A percentile compares a stretch with the other conserved stretches of the same genome.
phyloP scores from a whole-genome alignment of 2,329 filamentous ascomycete species.

The Colletotrichum sidae region DNA sequence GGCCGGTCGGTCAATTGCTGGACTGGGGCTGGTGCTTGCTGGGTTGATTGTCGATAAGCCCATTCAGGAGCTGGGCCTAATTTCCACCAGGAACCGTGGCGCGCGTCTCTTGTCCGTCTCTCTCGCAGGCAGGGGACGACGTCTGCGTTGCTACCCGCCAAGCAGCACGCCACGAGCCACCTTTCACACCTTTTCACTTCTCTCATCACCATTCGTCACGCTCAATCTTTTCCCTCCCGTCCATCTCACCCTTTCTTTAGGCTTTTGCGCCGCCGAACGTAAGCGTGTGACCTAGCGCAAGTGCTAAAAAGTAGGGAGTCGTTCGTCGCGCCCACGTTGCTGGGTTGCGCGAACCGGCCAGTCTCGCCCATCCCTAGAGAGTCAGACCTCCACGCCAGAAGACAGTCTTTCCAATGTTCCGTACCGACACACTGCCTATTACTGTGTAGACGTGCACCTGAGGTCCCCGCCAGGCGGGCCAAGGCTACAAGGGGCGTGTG shows the following conservation, averaged over 20 bases:
- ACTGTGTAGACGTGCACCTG: not conserved
- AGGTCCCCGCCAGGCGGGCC: not conserved
- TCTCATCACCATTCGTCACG: not conserved
- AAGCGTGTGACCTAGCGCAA: constrained; percentile 19
- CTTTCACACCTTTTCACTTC: not conserved
- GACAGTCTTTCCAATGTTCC: too few species aligned
- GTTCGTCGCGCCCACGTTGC: constrained; percentile 31
- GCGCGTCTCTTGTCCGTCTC: constrained; percentile 18
- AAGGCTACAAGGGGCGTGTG: constrained; percentile 15
- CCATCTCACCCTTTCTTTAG: not conserved
- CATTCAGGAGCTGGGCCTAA: constrained; percentile 23
- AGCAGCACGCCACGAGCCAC: constrained; percentile 25
- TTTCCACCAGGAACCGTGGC: constrained; percentile 37
- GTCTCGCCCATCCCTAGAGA: not conserved
- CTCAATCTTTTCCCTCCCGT: constrained; percentile 1
- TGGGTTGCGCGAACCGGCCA: constrained; percentile 28
- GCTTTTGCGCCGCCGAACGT: constrained; percentile 19
- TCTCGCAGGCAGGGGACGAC: constrained; percentile 17
- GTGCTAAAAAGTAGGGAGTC: constrained; percentile 23
- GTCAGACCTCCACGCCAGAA: not conserved
- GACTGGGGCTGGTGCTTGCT: too few species aligned
- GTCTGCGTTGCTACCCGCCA: constrained; percentile 27
- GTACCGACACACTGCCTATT: not conserved
- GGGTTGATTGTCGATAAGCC: constrained; percentile 1
- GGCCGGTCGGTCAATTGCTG: too few species aligned